phyloP scores from a whole-genome alignment of 2,329 filamentous ascomycete species.

The Neonectria punicea region DNA sequence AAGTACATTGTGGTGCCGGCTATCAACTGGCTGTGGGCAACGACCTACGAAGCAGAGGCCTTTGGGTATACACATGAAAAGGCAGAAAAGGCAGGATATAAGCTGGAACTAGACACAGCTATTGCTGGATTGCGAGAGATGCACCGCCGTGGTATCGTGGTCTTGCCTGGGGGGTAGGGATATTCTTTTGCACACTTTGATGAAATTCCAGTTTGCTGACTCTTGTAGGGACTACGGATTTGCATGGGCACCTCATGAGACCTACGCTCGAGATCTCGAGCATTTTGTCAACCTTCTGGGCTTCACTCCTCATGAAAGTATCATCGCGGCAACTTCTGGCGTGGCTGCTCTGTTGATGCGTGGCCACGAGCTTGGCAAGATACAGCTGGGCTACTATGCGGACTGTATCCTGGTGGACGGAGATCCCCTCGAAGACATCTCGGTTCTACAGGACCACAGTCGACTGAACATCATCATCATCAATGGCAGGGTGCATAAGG shows the following conservation, averaged over 20 bases:
- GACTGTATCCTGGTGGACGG: conserved; percentile 22
- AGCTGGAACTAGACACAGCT: conserved; percentile 20
- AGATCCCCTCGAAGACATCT: conserved; percentile 17
- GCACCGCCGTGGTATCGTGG: conserved; percentile 24
- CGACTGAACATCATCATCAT: conserved; percentile 15
- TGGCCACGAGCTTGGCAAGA: conserved; percentile 18
- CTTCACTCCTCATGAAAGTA: conserved; percentile 15
- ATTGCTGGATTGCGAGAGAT: conserved; percentile 26
- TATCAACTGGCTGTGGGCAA: conserved; percentile 28
- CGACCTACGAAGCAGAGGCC: conserved; percentile 24
- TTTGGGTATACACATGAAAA: conserved; percentile 22
- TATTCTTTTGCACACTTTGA: not conserved
- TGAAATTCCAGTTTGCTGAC: not conserved
- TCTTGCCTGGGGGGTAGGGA: conserved; percentile 26
- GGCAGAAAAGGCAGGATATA: conserved; percentile 23
- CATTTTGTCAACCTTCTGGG: conserved; percentile 30
- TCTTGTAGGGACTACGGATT: conserved; percentile 20
- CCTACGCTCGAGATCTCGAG: conserved; percentile 28
- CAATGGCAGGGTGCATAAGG: conserved; percentile 17
- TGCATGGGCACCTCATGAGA: conserved; percentile 26
- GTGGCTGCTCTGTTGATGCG: conserved; percentile 17
- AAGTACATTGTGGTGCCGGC: conserved; percentile 22
- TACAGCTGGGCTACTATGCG: conserved; percentile 19
- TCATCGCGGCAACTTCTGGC: conserved; percentile 17
- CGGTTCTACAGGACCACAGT: conserved; percentile 12